These are phyloP conservation scores for Mariannaea sp. DNA, from an alignment of 2,329 filamentous ascomycete genomes.

Conservation along the genomic window DNA sequence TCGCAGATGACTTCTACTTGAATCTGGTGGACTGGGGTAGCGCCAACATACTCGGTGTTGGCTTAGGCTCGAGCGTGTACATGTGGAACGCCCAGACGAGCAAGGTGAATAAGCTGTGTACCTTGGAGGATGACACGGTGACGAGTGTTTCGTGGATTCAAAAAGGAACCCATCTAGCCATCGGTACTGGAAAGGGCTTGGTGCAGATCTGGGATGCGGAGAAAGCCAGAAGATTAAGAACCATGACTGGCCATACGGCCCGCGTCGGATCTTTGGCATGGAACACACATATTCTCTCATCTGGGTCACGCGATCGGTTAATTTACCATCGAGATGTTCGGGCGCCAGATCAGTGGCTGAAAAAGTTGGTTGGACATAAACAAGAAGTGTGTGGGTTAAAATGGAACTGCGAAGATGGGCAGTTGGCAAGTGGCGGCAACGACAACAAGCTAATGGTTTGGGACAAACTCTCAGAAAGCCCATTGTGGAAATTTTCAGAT, in stretches of 20 bases:
- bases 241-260: constrained; percentile 95
- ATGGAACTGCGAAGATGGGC: constrained; percentile 96
- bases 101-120: constrained; percentile 91
- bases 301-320: constrained; percentile 87
- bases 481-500: constrained; percentile 90
- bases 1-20: constrained; percentile 96
- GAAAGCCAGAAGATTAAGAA: constrained; percentile 79
- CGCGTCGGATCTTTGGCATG: constrained; percentile 93
- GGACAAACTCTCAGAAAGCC: constrained; percentile 93
- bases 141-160: constrained; percentile 99
- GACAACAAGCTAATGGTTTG: constrained; percentile 99
- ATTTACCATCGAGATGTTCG: constrained; percentile 97
- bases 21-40: constrained; percentile 98
- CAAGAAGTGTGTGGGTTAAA: constrained; percentile 96
- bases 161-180: constrained; percentile 91
- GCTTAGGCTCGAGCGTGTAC: constrained; percentile 90
- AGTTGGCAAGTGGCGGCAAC: constrained; percentile 93
- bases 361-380: constrained; percentile 90
- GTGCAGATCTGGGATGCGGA: constrained; percentile 99
- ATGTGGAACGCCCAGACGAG: constrained; percentile 97
- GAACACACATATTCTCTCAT: constrained; percentile 97
- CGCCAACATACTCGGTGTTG: constrained; percentile 91
- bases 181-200: constrained; percentile 91
- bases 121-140: constrained; percentile 88
- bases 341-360: constrained; percentile 86